Conservation (phyloP, 305 asterid genomes). For the Rubia peregrina region DNA sequence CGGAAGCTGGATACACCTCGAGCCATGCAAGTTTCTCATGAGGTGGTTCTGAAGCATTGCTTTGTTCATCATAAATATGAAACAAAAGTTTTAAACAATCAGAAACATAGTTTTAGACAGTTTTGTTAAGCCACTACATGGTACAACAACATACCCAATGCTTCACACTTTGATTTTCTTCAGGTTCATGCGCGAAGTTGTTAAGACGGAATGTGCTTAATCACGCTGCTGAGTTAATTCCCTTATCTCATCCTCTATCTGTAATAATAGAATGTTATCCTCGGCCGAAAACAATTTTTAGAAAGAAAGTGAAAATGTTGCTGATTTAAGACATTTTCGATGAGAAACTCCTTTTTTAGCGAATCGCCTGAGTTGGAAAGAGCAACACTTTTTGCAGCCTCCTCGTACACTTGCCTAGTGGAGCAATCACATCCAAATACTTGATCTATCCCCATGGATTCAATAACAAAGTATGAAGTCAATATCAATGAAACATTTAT, state of each 20-base stretch:
- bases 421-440: too few species aligned
- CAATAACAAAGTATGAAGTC: too few species aligned
- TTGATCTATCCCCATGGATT: too few species aligned
- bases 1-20: background rate
- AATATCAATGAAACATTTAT: too few species aligned
- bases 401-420: too few species aligned
- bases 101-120: background rate
- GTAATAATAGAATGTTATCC: background rate
- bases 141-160: background rate
- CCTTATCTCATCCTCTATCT: background rate
- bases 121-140: too few species aligned
- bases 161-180: background rate
- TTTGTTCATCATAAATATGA: background rate
- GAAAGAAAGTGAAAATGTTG: conserved; percentile 53
- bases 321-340: conserved; percentile 61
- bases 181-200: conserved; percentile 1
- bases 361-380: conserved; percentile 41
- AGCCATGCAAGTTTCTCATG: background rate
- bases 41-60: background rate
- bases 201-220: background rate
- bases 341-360: conserved; percentile 59
- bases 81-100: background rate
- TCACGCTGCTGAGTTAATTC: background rate
- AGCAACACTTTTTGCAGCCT: too few species aligned
- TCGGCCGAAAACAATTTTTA: too few species aligned